Evolutionary conservation across 202 grass and related monocot species (phyloP).

Genomic region (Elaeis oleifera): DNA sequence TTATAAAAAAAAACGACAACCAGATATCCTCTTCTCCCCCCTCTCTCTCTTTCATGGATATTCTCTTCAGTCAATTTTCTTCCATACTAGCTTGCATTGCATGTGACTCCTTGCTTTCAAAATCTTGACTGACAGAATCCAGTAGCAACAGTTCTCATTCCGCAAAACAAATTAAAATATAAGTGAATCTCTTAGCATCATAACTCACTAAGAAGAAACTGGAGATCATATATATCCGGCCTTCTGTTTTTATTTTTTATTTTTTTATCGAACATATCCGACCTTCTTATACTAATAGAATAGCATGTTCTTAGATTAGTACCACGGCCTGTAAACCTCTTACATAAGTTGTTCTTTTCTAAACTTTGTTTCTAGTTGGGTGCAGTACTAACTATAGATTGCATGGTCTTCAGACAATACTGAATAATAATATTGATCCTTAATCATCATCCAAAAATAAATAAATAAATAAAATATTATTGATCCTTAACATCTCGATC

Average conservation of each 20-base stretch:
- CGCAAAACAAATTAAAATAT: not conserved
- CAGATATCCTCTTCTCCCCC: conserved; percentile 30
- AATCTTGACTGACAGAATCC: conserved; percentile 6
- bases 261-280: not conserved
- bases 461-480: too few species aligned
- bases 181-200: not conserved
- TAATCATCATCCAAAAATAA: too few species aligned
- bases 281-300: too few species aligned
- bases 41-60: conserved; percentile 22
- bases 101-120: conserved; percentile 3
- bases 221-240: not conserved
- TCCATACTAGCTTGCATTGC: not conserved
- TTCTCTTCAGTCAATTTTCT: not conserved
- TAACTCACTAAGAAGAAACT: not conserved
- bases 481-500: too few species aligned
- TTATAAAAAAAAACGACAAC: too few species aligned
- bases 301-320: too few species aligned
- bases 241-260: not conserved
- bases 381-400: too few species aligned
- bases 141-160: not conserved
- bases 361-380: too few species aligned
- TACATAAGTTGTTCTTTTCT: too few species aligned
- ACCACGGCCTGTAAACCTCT: too few species aligned
- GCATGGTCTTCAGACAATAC: too few species aligned
- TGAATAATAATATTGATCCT: too few species aligned